Percentiles rank a stretch among this genome's conserved stretches.
These are phyloP conservation scores for Fusarium nisikadoi DNA, from an alignment of 2,329 filamentous ascomycete genomes.

Conservation along the genomic window DNA sequence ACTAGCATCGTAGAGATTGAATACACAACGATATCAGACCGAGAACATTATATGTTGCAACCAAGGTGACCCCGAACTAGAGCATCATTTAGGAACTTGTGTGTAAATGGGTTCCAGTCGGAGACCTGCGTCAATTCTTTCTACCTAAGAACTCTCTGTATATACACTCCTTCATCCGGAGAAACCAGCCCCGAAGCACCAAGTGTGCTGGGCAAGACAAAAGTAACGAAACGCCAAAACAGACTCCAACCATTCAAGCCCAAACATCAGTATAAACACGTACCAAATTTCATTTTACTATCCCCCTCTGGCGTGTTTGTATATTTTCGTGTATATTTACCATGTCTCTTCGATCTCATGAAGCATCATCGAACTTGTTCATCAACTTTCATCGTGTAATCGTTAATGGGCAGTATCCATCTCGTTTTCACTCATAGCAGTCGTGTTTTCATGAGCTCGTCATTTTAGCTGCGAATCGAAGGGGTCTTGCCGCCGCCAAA, in stretches of 20 bases:
- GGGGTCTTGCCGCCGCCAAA: conserved; percentile 36
- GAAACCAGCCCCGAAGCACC: background rate
- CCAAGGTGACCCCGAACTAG: background rate
- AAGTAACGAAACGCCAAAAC: background rate
- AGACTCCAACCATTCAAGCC: background rate
- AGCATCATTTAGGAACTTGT: background rate
- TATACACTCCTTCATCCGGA: background rate
- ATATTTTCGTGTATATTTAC: background rate
- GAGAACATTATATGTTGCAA: background rate
- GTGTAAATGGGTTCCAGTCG: background rate
- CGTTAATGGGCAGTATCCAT: conserved; percentile 9
- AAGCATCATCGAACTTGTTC: background rate
- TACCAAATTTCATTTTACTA: background rate
- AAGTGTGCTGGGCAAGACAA: background rate
- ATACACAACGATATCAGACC: background rate
- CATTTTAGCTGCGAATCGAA: conserved; percentile 35
- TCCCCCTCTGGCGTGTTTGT: background rate
- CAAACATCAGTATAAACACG: background rate
- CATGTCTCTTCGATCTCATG: background rate
- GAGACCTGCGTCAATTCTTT: background rate
- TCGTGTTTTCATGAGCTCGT: conserved; percentile 6
- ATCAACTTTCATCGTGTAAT: conserved; percentile 12
- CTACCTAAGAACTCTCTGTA: background rate
- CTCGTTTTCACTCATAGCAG: background rate
- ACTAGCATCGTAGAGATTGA: background rate